phyloP scores from a whole-genome alignment of 139 green algal genomes.

The Nannochloris sp. region DNA sequence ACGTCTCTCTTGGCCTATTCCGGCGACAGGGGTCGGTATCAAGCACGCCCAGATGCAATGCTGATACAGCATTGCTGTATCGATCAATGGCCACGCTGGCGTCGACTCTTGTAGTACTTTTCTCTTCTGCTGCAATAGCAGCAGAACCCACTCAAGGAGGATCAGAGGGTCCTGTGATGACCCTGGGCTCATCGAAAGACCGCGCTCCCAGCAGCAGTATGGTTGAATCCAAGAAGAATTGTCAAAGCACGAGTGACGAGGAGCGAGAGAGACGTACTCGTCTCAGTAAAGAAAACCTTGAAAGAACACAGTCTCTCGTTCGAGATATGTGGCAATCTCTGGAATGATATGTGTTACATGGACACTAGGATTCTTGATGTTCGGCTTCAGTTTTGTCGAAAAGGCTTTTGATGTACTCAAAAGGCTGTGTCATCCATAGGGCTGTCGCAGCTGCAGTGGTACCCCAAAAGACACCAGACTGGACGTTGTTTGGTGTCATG shows the following conservation, averaged over 20 bases:
- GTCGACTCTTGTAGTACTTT: not conserved
- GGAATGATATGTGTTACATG: constrained; percentile 20
- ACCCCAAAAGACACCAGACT: constrained; percentile 19
- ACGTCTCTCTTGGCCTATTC: not conserved
- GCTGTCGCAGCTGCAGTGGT: constrained; percentile 8
- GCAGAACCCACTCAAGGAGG: not conserved
- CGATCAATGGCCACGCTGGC: not conserved
- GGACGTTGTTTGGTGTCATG: constrained; percentile 9
- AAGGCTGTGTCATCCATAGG: constrained; percentile 21
- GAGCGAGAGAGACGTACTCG: not conserved
- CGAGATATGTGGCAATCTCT: constrained; percentile 32
- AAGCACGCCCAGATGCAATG: too few relatives aligned
- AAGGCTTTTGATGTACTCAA: constrained; percentile 21
- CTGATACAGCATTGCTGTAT: too few relatives aligned
- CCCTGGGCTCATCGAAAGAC: too few relatives aligned
- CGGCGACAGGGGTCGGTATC: constrained; percentile 3
- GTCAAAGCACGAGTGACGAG: not conserved
- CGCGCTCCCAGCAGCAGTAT: not conserved
- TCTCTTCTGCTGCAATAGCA: not conserved
- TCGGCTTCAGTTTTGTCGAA: not conserved
- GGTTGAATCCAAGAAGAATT: not conserved
- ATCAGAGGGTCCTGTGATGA: too few relatives aligned
- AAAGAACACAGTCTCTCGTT: constrained; percentile 10
- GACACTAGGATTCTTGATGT: not conserved
- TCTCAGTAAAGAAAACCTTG: constrained; percentile 8